Evolutionary conservation across 257 asterid genomes (phyloP).

Genomic region (Jacaranda mimosifolia): DNA sequence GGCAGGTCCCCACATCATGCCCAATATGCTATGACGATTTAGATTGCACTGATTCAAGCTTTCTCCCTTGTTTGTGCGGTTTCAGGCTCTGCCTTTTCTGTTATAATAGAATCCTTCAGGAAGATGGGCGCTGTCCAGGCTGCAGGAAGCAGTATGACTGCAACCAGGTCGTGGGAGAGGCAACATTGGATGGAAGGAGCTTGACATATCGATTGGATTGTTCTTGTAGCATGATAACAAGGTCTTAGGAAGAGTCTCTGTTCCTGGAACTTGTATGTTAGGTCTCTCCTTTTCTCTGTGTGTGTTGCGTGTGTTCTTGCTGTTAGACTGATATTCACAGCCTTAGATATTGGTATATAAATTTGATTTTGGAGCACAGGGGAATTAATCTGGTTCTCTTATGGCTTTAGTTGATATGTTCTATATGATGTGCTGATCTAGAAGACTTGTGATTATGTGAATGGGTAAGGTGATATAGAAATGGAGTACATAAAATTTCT

Average conservation of each 20-base stretch:
- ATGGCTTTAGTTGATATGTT: slow-evolving; percentile 44
- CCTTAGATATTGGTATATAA: slow-evolving; percentile 56
- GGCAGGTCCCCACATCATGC: slow-evolving; percentile 64
- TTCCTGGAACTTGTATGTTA: slow-evolving; percentile 52
- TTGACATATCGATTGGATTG: slow-evolving; percentile 61
- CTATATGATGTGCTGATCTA: slow-evolving; percentile 54
- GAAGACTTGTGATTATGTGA: slow-evolving; percentile 60
- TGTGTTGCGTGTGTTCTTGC: slow-evolving; percentile 44
- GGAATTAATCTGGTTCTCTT: slow-evolving; percentile 41
- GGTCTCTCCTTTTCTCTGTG: slow-evolving; percentile 47
- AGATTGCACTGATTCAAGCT: slow-evolving; percentile 83
- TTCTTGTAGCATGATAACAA: slow-evolving; percentile 74
- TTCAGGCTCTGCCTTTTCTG: slow-evolving; percentile 97
- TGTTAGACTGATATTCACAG: slow-evolving; percentile 49
- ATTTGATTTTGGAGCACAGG: slow-evolving; percentile 54
- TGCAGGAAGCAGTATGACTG: slow-evolving; percentile 81
- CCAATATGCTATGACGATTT: slow-evolving; percentile 95
- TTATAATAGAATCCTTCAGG: slow-evolving; percentile 91
- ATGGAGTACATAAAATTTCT: slow-evolving; percentile 42
- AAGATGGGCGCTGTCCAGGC: slow-evolving; percentile 93
- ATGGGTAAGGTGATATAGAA: slow-evolving; percentile 55
- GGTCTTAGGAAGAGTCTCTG: slow-evolving; percentile 62
- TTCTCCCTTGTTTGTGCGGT: slow-evolving; percentile 90
- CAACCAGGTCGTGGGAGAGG: slow-evolving; percentile 56
- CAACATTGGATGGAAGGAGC: slow-evolving; percentile 63